These are phyloP conservation scores for Macrophomina pseudophaseolina DNA, from an alignment of 2,329 filamentous ascomycete species.

Conservation along the genomic window DNA sequence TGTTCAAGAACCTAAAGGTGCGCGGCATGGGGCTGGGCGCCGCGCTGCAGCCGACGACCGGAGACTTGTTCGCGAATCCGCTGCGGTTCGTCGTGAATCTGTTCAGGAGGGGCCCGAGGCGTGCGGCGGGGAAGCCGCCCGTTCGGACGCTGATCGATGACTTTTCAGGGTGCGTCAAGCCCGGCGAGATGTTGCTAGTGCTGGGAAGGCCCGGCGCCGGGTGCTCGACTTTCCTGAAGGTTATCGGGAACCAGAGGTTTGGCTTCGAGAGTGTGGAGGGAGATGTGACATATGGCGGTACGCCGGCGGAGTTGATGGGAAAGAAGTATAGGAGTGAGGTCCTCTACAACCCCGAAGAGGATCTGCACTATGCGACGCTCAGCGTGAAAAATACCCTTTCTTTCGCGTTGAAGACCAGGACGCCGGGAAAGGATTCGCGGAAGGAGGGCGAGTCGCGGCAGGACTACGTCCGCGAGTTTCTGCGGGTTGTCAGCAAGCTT, in stretches of 20 bases:
- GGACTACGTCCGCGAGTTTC: conserved; percentile 66
- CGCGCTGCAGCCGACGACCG: conserved; percentile 64
- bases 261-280: conserved; percentile 65
- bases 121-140: conserved; percentile 56
- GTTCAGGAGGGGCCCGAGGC: conserved; percentile 48
- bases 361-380: conserved; percentile 78
- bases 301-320: conserved; percentile 56
- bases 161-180: conserved; percentile 71
- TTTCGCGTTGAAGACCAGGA: conserved; percentile 73
- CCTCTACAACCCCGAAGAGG: conserved; percentile 78
- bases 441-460: conserved; percentile 65
- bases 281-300: conserved; percentile 61
- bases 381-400: conserved; percentile 75
- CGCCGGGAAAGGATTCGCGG: conserved; percentile 65
- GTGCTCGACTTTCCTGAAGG: conserved; percentile 73
- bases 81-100: conserved; percentile 59
- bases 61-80: conserved; percentile 66
- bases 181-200: conserved; percentile 74
- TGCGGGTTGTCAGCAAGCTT: conserved; percentile 70
- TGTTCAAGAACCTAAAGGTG: conserved; percentile 69
- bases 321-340: conserved; percentile 68
- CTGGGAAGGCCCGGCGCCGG: conserved; percentile 71
- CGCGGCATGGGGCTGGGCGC: conserved; percentile 66
- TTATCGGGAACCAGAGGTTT: conserved; percentile 67
- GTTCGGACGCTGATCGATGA: conserved; percentile 69